phyloP scores from a whole-genome alignment of 1,284 basidiomycete species.

The Apiotrichum siamense region DNA sequence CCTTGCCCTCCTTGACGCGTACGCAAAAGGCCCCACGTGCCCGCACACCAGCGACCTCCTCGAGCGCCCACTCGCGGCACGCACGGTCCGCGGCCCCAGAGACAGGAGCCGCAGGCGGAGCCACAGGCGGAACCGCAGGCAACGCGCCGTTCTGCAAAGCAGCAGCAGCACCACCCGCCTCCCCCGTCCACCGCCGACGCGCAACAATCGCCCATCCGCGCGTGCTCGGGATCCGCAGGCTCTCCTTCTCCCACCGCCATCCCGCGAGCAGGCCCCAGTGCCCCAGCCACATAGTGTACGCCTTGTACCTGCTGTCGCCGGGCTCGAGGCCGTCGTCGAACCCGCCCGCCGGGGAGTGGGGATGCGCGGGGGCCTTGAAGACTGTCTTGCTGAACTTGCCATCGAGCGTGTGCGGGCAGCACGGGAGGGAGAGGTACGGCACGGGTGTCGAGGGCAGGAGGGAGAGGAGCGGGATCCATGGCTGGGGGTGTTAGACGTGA shows the following conservation, averaged over 20 bases:
- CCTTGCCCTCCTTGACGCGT: slow-evolving; percentile 43
- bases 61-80: slow-evolving; percentile 39
- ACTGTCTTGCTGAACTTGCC: slow-evolving; percentile 36
- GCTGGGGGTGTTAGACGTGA: slow-evolving; percentile 34
- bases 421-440: slow-evolving; percentile 85
- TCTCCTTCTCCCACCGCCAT: slow-evolving; percentile 81
- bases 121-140: too few species aligned
- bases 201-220: slow-evolving; percentile 74
- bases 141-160: too few species aligned
- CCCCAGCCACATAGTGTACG: slow-evolving; percentile 76
- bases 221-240: slow-evolving; percentile 81
- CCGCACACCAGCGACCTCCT: slow-evolving; percentile 35
- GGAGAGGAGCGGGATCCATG: slow-evolving; percentile 72
- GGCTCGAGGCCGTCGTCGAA: slow-evolving; percentile 46
- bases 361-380: slow-evolving; percentile 45
- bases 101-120: not conserved
- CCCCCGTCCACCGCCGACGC: slow-evolving; percentile 31
- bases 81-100: slow-evolving; percentile 6
- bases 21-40: slow-evolving; percentile 37
- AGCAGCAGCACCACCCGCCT: too few species aligned
- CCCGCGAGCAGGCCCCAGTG: slow-evolving; percentile 64
- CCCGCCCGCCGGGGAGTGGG: slow-evolving; percentile 32
- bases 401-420: slow-evolving; percentile 58
- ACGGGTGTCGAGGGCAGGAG: slow-evolving; percentile 55
- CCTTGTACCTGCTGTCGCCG: slow-evolving; percentile 66